A percentile compares a stretch with the other conserved stretches of the same genome.
phyloP scores from a whole-genome alignment of 768 basidiomycete genomes.

The Nidularia sp. region DNA sequence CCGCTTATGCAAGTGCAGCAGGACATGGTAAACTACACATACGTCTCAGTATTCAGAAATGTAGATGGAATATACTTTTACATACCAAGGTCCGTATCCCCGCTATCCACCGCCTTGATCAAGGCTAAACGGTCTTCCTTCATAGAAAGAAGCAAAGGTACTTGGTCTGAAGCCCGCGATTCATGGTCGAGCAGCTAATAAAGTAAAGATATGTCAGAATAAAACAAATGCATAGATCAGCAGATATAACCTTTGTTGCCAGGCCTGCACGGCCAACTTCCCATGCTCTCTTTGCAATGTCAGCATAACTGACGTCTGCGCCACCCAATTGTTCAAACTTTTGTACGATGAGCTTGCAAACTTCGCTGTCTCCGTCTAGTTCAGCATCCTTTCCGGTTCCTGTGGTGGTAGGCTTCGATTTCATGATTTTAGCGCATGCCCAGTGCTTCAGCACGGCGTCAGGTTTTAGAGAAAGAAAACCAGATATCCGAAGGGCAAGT shows the following conservation, averaged over 20 bases:
- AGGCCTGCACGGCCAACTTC: conserved; percentile 75
- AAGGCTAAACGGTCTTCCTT: conserved; percentile 89
- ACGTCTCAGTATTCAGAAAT: background rate
- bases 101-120: conserved; percentile 87
- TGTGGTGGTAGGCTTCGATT: conserved; percentile 56
- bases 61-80: background rate
- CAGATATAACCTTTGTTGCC: conserved; percentile 70
- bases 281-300: conserved; percentile 93
- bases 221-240: background rate
- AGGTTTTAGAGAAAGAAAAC: conserved; percentile 77
- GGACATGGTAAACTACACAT: conserved; percentile 83
- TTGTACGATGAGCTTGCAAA: conserved; percentile 81
- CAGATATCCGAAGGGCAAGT: conserved; percentile 86
- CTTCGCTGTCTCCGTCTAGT: conserved; percentile 65
- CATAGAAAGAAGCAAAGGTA: conserved; percentile 90
- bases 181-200: conserved; percentile 87
- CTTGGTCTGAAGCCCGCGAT: conserved; percentile 83
- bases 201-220: background rate
- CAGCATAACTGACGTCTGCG: conserved; percentile 84
- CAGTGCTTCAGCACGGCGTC: conserved; percentile 91
- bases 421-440: conserved; percentile 89
- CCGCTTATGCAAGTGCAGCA: conserved; percentile 81
- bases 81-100: conserved; percentile 90
- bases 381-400: conserved; percentile 51
- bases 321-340: conserved; percentile 85